Conservation (phyloP, 306 rosid species). For the Glycine tomentella region DNA sequence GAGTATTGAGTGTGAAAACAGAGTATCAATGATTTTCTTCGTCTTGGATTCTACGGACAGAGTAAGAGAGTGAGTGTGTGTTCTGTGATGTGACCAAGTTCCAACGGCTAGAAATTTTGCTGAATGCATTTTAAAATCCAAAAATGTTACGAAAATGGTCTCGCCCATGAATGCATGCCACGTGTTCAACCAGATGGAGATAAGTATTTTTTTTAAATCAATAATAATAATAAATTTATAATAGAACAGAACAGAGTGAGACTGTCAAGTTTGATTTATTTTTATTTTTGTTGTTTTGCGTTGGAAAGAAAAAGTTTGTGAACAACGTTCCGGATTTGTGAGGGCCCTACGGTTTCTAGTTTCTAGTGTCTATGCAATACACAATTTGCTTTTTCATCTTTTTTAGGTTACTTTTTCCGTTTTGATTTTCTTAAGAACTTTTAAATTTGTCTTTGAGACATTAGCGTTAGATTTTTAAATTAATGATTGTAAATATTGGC, state of each 20-base stretch:
- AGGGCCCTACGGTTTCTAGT: background rate
- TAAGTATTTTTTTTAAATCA: no score
- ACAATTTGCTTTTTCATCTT: background rate
- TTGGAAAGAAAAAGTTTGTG: background rate
- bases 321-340: background rate
- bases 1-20: background rate
- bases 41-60: constrained; percentile 30
- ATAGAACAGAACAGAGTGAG: no score
- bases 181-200: background rate
- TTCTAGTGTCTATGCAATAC: background rate
- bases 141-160: no score
- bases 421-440: background rate
- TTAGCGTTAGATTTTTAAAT: background rate
- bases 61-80: background rate
- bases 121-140: constrained; percentile 14
- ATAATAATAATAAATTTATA: no score
- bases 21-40: constrained; percentile 1
- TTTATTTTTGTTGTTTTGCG: background rate
- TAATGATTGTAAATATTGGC: background rate
- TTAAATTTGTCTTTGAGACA: background rate
- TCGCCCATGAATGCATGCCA: background rate
- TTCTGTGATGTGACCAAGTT: background rate
- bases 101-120: constrained; percentile 52
- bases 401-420: background rate
- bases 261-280: background rate